Base-by-base conservation (phyloP, 1,284 basidiomycete species). In the Apiotrichum gracile region DNA sequence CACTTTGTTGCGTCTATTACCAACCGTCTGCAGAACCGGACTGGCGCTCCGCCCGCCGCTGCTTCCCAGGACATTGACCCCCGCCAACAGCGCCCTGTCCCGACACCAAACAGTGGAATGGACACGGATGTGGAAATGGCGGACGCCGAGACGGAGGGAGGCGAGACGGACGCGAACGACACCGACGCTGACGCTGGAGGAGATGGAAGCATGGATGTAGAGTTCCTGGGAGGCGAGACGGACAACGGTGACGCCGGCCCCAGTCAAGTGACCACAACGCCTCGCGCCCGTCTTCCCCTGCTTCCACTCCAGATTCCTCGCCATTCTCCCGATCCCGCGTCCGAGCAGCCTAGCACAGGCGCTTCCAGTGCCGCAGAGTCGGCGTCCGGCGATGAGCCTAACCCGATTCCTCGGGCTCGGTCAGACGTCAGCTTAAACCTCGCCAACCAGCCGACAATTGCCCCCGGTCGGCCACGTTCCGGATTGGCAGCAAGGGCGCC, bases 61-160 rank as follows among this genome's bases (percentile, higher is more conserved):
- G 16, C 16, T 14, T 3, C 27, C 12, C 12, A 31, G 10, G 31
- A 31, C 16, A 14, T 31, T 14, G 31, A 31, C 31, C 17, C 22
- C 12, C 29, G 9, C 43, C 27, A 13, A 12, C n/a, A 0, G 12
- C 43, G 29, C 21, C 12, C 21, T 1, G 48, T 21, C 14, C 44
- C 19, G 31, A 45, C 34, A 10, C 49, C 49, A 2, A 39, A 31
- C 10, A 55, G 45, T 35, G 49, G 54, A 2, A 17, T 53, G 16
- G 71, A 72, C 49, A 71, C 68, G 13, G 71, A 73, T 45, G 69
- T 73, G 17, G 71, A 72, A 38, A 71, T 72, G 69, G 71, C 69
- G n/a, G 70, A 72, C 54, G 67, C 53, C 52, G 70, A 73, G 54
- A 58, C 45, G 1, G 68, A 66, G 17, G 70, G 64, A 31, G 58